phyloP scores from a whole-genome alignment of 352 stramenopile species.

The Pythium vanterpoolii region DNA sequence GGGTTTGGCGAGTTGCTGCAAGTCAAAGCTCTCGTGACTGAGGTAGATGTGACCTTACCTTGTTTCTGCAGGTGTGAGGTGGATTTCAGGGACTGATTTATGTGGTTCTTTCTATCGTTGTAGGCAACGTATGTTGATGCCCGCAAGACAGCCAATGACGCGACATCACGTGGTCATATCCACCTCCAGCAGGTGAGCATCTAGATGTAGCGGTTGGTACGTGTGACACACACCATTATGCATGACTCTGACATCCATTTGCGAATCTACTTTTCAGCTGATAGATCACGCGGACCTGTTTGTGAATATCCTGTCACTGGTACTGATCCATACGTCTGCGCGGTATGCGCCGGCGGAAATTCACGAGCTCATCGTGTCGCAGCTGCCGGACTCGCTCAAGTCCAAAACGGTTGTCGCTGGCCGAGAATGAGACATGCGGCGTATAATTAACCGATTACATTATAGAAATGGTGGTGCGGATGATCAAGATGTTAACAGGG shows the following conservation, averaged over 20 bases:
- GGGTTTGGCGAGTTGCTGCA: conserved; percentile 46
- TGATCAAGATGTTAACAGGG: not conserved
- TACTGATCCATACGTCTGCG: conserved; percentile 78
- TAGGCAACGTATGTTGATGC: conserved; percentile 72
- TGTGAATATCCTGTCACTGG: conserved; percentile 41
- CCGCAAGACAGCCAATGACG: conserved; percentile 41
- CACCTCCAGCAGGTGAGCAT: conserved; percentile 62
- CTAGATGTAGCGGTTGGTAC: not conserved
- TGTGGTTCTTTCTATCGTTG: not conserved
- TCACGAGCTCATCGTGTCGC: conserved; percentile 25
- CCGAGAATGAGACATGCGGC: not conserved
- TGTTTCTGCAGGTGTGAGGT: not conserved
- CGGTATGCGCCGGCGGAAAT: conserved; percentile 45
- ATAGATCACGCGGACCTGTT: conserved; percentile 36
- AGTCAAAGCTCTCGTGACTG: conserved; percentile 72
- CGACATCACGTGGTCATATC: conserved; percentile 56
- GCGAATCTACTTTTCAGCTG: conserved; percentile 31
- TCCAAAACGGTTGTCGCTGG: conserved; percentile 39
- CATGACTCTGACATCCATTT: no score
- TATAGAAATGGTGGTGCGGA: not conserved
- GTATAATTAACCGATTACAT: no score
- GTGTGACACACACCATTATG: no score
- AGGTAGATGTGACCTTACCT: conserved; percentile 35
- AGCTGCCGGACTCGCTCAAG: conserved; percentile 33
- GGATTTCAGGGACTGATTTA: not conserved